A percentile compares a stretch with the other conserved stretches of the same genome.
Evolutionary conservation across 1,139 yeast genomes (phyloP).

Genomic region (Williopsis jadinii): DNA sequence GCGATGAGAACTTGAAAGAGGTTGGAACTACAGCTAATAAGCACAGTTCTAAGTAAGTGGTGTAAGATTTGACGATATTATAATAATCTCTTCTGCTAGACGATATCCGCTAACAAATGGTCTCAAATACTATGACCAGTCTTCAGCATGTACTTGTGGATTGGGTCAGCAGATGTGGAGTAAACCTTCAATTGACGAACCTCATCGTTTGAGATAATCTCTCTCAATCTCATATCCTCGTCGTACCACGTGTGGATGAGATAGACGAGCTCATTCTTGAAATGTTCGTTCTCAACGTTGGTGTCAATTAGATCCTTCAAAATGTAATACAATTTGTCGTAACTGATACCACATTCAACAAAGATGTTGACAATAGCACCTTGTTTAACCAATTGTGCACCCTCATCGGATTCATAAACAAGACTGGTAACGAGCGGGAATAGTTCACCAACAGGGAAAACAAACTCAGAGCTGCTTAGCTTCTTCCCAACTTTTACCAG

Average conservation of each 20-base stretch:
- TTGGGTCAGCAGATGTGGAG: conserved; percentile 7
- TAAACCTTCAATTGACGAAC: conserved; percentile 9
- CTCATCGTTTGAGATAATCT: conserved; percentile 25
- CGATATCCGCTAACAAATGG: no score
- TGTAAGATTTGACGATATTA: no score
- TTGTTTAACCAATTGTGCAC: conserved; percentile 17
- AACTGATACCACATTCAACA: conserved; percentile 66
- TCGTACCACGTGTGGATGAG: conserved; percentile 62
- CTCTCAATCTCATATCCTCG: conserved; percentile 55
- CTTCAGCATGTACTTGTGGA: conserved; percentile 13
- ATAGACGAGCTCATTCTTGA: conserved; percentile 7
- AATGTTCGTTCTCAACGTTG: conserved; percentile 40
- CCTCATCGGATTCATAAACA: conserved; percentile 29
- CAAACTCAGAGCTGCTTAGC: conserved; percentile 53
- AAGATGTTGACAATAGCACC: conserved; percentile 67
- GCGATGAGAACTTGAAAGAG: no score
- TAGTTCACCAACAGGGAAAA: conserved; percentile 73
- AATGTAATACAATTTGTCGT: conserved; percentile 61
- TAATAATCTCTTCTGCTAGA: no score
- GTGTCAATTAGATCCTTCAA: conserved; percentile 65
- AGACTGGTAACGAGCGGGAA: conserved; percentile 43
- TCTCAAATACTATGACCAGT: conserved; percentile 16
- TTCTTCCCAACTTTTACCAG: conserved; percentile 43
- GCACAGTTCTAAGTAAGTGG: neutral
- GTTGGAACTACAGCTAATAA: neutral